A percentile compares a stretch with the other conserved stretches of the same genome.
Conservation (phyloP, 2,329 filamentous ascomycete genomes). For the Arthrobotrys sphaeroides region DNA sequence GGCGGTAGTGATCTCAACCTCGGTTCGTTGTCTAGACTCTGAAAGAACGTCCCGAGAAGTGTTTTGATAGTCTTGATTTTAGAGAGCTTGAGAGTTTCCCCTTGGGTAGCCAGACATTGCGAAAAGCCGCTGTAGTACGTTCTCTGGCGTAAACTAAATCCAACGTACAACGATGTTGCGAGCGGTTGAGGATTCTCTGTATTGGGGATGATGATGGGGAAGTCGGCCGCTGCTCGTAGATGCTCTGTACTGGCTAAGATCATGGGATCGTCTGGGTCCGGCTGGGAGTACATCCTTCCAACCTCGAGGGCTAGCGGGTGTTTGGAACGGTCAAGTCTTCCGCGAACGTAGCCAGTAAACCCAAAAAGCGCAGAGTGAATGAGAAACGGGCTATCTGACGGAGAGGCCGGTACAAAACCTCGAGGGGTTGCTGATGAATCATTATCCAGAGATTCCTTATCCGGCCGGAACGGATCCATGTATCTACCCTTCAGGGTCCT, state of each 20-base stretch:
- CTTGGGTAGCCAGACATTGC: background rate
- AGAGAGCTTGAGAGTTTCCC: background rate
- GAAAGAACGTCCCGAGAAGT: background rate
- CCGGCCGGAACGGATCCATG: background rate
- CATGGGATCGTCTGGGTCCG: slow-evolving; percentile 4
- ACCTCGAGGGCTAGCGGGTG: background rate
- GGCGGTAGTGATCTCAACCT: background rate
- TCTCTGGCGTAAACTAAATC: background rate
- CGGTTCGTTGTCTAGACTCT: background rate
- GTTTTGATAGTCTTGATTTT: background rate
- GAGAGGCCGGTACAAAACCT: background rate
- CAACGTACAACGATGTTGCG: background rate
- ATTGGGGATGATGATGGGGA: slow-evolving; percentile 13
- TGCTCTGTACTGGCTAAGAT: background rate
- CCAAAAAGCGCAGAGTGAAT: slow-evolving; percentile 2
- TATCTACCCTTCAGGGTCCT: background rate
- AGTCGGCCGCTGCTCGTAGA: background rate
- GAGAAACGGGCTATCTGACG: background rate
- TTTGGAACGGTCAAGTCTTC: background rate
- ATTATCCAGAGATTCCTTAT: background rate
- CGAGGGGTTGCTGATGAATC: background rate
- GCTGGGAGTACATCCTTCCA: background rate
- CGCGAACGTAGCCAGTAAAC: slow-evolving; percentile 7
- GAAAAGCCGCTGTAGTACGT: background rate
- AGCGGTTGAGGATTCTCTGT: background rate